Conservation (phyloP, 2,329 filamentous ascomycete genomes). For the Juglanconis juglandina region DNA sequence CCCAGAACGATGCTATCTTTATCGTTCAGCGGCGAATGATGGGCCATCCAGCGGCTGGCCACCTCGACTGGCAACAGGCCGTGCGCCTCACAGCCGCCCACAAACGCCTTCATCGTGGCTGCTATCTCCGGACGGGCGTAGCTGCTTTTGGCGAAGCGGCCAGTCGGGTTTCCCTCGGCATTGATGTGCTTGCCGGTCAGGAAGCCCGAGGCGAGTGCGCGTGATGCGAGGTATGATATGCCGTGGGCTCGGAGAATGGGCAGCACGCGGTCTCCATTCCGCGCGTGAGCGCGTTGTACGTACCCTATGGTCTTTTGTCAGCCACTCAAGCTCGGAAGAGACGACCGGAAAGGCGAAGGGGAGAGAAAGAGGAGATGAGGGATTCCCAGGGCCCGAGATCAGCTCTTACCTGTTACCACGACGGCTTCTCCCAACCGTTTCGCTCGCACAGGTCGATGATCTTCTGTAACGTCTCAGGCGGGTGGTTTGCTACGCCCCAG, state of each 20-base stretch:
- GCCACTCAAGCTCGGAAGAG: neutral
- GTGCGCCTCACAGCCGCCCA: conserved; percentile 23
- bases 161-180: conserved; percentile 24
- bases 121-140: conserved; percentile 29
- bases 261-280: conserved; percentile 32
- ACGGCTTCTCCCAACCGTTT: conserved; percentile 33
- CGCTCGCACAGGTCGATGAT: conserved; percentile 31
- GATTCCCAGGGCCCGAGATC: neutral
- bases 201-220: conserved; percentile 27
- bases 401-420: conserved; percentile 31
- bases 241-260: conserved; percentile 32
- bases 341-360: neutral
- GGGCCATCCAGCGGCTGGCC: conserved; percentile 21
- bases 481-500: conserved; percentile 37
- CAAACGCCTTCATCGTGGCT: conserved; percentile 29
- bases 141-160: conserved; percentile 23
- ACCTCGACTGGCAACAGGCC: conserved; percentile 31
- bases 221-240: conserved; percentile 23
- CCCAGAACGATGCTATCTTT: conserved; percentile 20
- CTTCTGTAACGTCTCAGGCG: conserved; percentile 26
- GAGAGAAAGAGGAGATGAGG: neutral
- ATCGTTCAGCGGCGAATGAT: conserved; percentile 17
- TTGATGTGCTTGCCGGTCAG: conserved; percentile 31
- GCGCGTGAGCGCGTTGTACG: conserved; percentile 35
- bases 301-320: conserved; percentile 21